Percentiles rank a stretch among this genome's conserved stretches.
These are phyloP conservation scores for Sarocladiaceae sp. DNA, from an alignment of 2,329 filamentous ascomycete species.

Conservation along the genomic window DNA sequence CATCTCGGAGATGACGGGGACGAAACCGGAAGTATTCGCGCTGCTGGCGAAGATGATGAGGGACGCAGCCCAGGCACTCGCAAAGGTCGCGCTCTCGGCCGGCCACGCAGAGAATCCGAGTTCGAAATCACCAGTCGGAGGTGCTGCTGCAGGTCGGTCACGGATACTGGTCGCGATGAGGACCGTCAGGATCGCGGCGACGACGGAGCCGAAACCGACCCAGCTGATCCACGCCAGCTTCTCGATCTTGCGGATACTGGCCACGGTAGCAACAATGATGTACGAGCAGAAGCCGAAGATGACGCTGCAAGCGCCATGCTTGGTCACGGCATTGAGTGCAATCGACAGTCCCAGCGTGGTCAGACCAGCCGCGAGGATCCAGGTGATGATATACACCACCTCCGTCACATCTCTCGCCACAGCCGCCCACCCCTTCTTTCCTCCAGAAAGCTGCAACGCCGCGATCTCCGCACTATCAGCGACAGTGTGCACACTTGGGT, in stretches of 20 bases:
- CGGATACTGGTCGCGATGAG: slow-evolving; percentile 7
- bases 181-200: slow-evolving; percentile 6
- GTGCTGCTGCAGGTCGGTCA: slow-evolving; percentile 3
- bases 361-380: slow-evolving; percentile 3
- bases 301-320: slow-evolving; percentile 5
- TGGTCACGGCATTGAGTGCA: slow-evolving; percentile 4
- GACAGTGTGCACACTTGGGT: slow-evolving; percentile 5
- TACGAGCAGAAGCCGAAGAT: slow-evolving; percentile 5
- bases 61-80: slow-evolving; percentile 5
- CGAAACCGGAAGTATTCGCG: slow-evolving; percentile 8
- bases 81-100: neutral
- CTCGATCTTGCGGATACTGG: slow-evolving; percentile 7
- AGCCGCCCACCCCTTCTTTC: neutral
- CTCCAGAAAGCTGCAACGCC: neutral
- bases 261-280: neutral
- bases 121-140: slow-evolving; percentile 6
- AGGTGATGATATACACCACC: slow-evolving; percentile 4
- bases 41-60: slow-evolving; percentile 7
- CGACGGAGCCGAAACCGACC: slow-evolving; percentile 7
- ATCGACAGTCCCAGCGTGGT: slow-evolving; percentile 5
- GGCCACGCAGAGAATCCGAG: slow-evolving; percentile 9
- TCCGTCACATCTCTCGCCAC: slow-evolving; percentile 1
- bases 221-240: slow-evolving; percentile 7
- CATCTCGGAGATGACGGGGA: slow-evolving; percentile 9
- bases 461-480: slow-evolving; percentile 7